Evolutionary conservation across 1,284 basidiomycete genomes (phyloP), one percentile per base, ranked within the genome.

Genomic region (Earliella scabrosa): DNA sequence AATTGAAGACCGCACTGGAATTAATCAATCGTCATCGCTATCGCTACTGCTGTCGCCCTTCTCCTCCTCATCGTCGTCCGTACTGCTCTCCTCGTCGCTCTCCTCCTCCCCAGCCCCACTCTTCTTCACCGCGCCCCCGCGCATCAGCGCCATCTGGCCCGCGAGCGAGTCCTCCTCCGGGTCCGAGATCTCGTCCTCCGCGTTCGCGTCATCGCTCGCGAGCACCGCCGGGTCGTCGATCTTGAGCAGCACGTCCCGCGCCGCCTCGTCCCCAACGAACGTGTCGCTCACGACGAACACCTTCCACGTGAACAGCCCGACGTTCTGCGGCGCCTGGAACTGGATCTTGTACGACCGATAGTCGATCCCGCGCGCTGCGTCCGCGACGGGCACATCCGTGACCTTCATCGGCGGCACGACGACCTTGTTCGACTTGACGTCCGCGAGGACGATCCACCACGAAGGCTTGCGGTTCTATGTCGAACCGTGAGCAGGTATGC

Each of bases 71-170:
- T 80, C 82, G 26, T 80, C 81, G 11, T 79, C 77, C 52, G 73
- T 75, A 39, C 73, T 75, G 48, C 77, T 81, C 44, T 78, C 77
- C 23, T 82, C 82, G 47, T 75, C 78, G 46, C 72, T 75, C 64
- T 83, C 76, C 3, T 72, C 72, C 4, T 63, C 65, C 0, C 48
- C n/a, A n/a, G n/a, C n/a, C n/a, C n/a, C 23, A 50, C 67, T 71
- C 58, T 78, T 85, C 82, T 95, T 97, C 52, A 98, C 95, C 35
- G 85, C 72, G 14, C 89, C 92, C 5, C 97, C 97, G 50, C 93
- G 88, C 94, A 99, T 97, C 47, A 90, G 84, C 2, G 97, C 96
- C 95, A 99, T 98, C 79, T 99, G 97, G 3, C 97, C 97, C 3
- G 96, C 97, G 44, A 99, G 77, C 23, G 88, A 85, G 73, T 97